Conservation (phyloP, 331 rosid genomes). For the Quercus lobata region DNA sequence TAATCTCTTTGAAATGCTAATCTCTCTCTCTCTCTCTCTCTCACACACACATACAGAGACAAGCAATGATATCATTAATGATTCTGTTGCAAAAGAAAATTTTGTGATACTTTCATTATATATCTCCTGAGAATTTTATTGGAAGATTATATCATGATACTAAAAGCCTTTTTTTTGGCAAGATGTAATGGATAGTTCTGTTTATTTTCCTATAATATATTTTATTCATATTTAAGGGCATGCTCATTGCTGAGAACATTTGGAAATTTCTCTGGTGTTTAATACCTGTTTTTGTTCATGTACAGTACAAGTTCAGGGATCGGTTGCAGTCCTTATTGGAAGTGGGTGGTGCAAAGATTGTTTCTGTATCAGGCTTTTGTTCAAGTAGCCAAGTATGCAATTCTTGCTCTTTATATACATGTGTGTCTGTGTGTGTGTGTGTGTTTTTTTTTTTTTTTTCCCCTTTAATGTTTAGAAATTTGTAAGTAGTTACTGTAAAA, state of each 20-base stretch:
- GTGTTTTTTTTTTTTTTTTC: no score
- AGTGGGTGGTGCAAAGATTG: constrained; percentile 65
- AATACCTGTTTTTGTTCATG: constrained; percentile 9
- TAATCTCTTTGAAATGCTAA: constrained; percentile 4
- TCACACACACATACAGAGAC: background rate
- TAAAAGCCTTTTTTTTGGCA: background rate
- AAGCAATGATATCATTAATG: background rate
- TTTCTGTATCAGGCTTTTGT: constrained; percentile 50
- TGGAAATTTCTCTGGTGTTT: background rate
- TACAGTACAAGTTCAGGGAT: constrained; percentile 62
- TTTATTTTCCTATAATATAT: background rate
- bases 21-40: background rate
- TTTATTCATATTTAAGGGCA: constrained; percentile 7
- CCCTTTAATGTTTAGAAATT: background rate
- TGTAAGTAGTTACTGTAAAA: no score
- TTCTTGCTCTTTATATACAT: constrained; percentile 11
- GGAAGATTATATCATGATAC: background rate
- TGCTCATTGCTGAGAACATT: background rate
- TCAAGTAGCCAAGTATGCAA: constrained; percentile 57
- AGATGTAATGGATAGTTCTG: background rate
- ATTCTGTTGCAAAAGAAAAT: background rate
- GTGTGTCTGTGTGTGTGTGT: constrained; percentile 5
- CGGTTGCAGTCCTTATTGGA: constrained; percentile 56
- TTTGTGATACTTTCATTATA: background rate
- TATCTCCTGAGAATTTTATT: background rate